Evolutionary conservation across 441 rosid genomes (phyloP).

Genomic region (Brassica hybrid): DNA sequence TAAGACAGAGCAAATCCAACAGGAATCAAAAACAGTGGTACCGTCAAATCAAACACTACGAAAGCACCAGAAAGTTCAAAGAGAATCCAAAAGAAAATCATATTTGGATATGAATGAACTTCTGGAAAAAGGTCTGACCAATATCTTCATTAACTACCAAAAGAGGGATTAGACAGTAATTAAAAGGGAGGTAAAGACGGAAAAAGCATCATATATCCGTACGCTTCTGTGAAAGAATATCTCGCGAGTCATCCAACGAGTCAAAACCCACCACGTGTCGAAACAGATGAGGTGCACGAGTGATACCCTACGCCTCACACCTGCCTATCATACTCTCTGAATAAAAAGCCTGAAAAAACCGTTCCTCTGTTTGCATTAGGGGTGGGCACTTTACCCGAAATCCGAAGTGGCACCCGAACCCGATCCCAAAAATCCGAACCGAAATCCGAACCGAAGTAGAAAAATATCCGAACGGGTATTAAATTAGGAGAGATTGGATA

Average conservation of each 20-base stretch:
- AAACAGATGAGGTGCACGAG: constrained; percentile 41
- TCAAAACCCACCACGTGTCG: constrained; percentile 39
- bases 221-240: constrained; percentile 14
- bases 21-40: constrained; percentile 5
- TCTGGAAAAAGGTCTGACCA: constrained; percentile 1
- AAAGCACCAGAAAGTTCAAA: background rate
- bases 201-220: constrained; percentile 22
- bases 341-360: constrained; percentile 42
- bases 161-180: constrained; percentile 20
- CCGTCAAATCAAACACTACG: background rate
- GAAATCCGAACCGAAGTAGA: too few species aligned
- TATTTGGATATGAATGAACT: background rate
- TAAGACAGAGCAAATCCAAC: constrained; percentile 1
- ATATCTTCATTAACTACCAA: constrained; percentile 8
- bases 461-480: too few species aligned
- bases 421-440: too few species aligned
- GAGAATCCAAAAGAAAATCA: background rate
- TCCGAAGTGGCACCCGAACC: too few species aligned
- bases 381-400: too few species aligned
- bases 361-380: constrained; percentile 39
- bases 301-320: constrained; percentile 42
- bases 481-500: too few species aligned
- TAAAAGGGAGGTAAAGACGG: constrained; percentile 3
- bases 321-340: constrained; percentile 44
- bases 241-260: constrained; percentile 38